A percentile compares a stretch with the other conserved stretches of the same genome.
phyloP scores from a whole-genome alignment of 352 stramenopile species.

The Phytopythium helicoides region DNA sequence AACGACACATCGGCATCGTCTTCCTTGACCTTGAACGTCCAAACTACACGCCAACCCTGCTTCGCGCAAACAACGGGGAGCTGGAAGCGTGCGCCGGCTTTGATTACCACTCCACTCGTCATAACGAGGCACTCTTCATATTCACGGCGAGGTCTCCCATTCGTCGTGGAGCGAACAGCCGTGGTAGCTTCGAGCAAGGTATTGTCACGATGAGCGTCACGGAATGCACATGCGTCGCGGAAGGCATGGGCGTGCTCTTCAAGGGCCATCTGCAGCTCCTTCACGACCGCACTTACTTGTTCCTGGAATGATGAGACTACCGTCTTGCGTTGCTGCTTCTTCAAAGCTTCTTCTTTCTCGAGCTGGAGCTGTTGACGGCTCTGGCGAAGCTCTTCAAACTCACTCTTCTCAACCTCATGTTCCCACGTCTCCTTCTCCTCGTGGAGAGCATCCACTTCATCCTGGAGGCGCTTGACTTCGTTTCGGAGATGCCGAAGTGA shows the following conservation, averaged over 20 bases:
- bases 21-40: conserved; percentile 77
- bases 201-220: conserved; percentile 25
- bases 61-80: conserved; percentile 72
- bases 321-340: conserved; percentile 35
- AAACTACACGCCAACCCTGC: conserved; percentile 62
- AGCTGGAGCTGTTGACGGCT: conserved; percentile 32
- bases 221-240: conserved; percentile 57
- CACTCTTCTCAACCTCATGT: conserved; percentile 20
- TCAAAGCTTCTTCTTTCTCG: conserved; percentile 31
- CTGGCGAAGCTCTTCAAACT: conserved; percentile 31
- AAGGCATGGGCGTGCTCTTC: conserved; percentile 62
- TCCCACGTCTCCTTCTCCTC: conserved; percentile 28
- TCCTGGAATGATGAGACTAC: conserved; percentile 41
- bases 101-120: conserved; percentile 77
- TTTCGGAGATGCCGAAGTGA: neutral
- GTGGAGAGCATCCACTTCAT: conserved; percentile 21
- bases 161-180: neutral
- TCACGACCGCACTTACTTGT: conserved; percentile 30
- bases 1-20: conserved; percentile 65
- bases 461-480: conserved; percentile 9
- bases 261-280: conserved; percentile 46
- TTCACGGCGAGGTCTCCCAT: conserved; percentile 4
- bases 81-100: conserved; percentile 66
- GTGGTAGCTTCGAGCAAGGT: conserved; percentile 2
- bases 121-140: conserved; percentile 73